phyloP scores from a whole-genome alignment of 2,329 filamentous ascomycete genomes.

The Pseudocercospora macadamiae region DNA sequence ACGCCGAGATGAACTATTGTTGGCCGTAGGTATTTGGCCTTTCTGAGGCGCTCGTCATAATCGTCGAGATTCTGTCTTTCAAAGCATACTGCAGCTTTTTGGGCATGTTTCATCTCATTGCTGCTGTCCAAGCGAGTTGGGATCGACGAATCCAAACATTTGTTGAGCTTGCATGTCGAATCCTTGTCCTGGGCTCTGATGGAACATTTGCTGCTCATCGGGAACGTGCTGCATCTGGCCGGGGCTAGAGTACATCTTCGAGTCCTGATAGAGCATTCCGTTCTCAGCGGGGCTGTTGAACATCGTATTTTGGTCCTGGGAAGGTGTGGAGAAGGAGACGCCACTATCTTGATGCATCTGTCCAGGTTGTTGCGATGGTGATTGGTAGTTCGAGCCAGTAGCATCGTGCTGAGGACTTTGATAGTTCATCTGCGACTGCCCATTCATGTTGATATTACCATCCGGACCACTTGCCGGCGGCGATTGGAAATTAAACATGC shows the following conservation, averaged over 20 bases:
- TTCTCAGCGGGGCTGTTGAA: constrained; percentile 41
- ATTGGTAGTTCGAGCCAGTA: constrained; percentile 37
- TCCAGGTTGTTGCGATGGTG: constrained; percentile 32
- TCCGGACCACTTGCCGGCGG: constrained; percentile 29
- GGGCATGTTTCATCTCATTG: constrained; percentile 22
- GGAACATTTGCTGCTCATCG: constrained; percentile 37
- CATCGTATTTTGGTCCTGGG: constrained; percentile 34
- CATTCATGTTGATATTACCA: constrained; percentile 26
- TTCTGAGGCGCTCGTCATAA: constrained; percentile 20
- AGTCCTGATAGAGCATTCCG: constrained; percentile 44
- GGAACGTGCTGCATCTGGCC: constrained; percentile 30
- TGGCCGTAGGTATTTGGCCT: constrained; percentile 19
- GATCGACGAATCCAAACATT: constrained; percentile 52
- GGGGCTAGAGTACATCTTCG: constrained; percentile 46
- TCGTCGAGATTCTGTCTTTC: constrained; percentile 25
- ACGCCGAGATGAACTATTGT: constrained; percentile 9
- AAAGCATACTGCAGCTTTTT: constrained; percentile 11
- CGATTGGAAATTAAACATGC: constrained; percentile 39
- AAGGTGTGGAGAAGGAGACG: constrained; percentile 42
- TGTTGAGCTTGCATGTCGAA: constrained; percentile 51
- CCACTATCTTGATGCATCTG: constrained; percentile 42
- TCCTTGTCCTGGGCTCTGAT: constrained; percentile 40
- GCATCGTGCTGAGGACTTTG: constrained; percentile 34
- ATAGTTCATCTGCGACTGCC: constrained; percentile 34
- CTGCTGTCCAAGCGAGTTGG: constrained; percentile 39